Percentiles rank a stretch among this genome's conserved stretches.
Evolutionary conservation across 371 early-diverging fungal species (phyloP).

Genomic region (Mucor racemosus): DNA sequence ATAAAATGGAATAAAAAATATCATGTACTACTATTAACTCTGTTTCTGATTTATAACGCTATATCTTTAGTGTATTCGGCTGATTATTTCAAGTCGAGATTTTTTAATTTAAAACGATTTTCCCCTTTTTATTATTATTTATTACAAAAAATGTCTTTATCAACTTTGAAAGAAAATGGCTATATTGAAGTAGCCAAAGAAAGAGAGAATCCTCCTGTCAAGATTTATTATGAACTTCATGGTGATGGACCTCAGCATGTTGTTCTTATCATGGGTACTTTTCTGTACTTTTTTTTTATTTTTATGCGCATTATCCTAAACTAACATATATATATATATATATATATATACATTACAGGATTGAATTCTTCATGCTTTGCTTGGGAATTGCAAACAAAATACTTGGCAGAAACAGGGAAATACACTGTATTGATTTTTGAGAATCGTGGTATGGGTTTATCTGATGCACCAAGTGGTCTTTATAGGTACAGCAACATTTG

Average conservation of each 20-base stretch:
- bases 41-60: not conserved
- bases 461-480: constrained; percentile 58
- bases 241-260: constrained; percentile 64
- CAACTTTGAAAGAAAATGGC: constrained; percentile 22
- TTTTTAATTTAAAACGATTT: constrained; percentile 4
- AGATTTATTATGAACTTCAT: constrained; percentile 69
- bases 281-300: not conserved
- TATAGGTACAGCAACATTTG: constrained; percentile 38
- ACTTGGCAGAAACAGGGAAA: constrained; percentile 56
- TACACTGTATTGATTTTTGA: constrained; percentile 76
- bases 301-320: not conserved
- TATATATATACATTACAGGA: constrained; percentile 19
- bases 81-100: not conserved
- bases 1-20: not conserved
- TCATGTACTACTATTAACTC: not conserved
- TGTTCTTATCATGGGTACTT: constrained; percentile 63
- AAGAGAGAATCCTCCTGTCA: constrained; percentile 23
- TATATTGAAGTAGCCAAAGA: constrained; percentile 28
- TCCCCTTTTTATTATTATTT: too few species aligned
- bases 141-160: constrained; percentile 22
- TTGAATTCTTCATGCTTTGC: constrained; percentile 49
- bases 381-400: constrained; percentile 56
- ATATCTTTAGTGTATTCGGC: not conserved
- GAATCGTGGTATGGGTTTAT: constrained; percentile 73
- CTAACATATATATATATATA: too few species aligned